phyloP scores from a whole-genome alignment of 2,329 filamentous ascomycete species.

The Lojkania enalia region DNA sequence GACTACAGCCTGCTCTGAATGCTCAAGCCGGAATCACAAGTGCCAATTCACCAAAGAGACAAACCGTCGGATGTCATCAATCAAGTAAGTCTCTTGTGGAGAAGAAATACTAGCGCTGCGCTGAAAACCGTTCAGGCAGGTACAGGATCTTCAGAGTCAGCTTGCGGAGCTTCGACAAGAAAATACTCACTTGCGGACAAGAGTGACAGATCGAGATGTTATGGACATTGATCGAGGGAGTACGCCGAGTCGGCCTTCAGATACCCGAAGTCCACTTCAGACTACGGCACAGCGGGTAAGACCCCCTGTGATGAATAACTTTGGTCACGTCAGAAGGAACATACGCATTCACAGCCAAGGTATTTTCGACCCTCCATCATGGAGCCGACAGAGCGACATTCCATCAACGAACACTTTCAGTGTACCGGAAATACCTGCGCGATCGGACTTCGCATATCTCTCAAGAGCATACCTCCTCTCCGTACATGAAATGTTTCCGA shows the following conservation, averaged over 20 bases:
- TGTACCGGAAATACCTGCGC: slow-evolving; percentile 69
- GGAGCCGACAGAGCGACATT: slow-evolving; percentile 60
- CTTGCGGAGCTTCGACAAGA: slow-evolving; percentile 78
- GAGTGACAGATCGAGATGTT: slow-evolving; percentile 57
- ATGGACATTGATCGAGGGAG: slow-evolving; percentile 46
- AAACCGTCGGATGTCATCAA: slow-evolving; percentile 97
- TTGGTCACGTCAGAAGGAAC: slow-evolving; percentile 72
- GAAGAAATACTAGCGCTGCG: neutral
- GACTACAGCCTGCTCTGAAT: slow-evolving; percentile 94
- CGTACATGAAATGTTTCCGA: slow-evolving; percentile 78
- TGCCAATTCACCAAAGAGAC: slow-evolving; percentile 99
- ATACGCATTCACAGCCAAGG: slow-evolving; percentile 74
- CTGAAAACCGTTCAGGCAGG: slow-evolving; percentile 60
- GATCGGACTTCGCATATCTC: slow-evolving; percentile 70
- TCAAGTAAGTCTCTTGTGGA: slow-evolving; percentile 64
- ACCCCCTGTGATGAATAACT: slow-evolving; percentile 66
- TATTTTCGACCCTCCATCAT: slow-evolving; percentile 76
- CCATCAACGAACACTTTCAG: slow-evolving; percentile 49
- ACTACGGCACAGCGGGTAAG: slow-evolving; percentile 55
- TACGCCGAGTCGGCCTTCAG: slow-evolving; percentile 52
- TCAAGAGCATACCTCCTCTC: slow-evolving; percentile 75
- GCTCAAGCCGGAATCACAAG: slow-evolving; percentile 92
- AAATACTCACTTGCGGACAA: slow-evolving; percentile 72
- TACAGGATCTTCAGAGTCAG: slow-evolving; percentile 95
- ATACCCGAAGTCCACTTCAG: slow-evolving; percentile 14